Percentiles rank a stretch among this genome's conserved stretches.
Evolutionary conservation across 225 moss, liverwort and hornwort species (phyloP).

Genomic region (Sphagnum contortum): DNA sequence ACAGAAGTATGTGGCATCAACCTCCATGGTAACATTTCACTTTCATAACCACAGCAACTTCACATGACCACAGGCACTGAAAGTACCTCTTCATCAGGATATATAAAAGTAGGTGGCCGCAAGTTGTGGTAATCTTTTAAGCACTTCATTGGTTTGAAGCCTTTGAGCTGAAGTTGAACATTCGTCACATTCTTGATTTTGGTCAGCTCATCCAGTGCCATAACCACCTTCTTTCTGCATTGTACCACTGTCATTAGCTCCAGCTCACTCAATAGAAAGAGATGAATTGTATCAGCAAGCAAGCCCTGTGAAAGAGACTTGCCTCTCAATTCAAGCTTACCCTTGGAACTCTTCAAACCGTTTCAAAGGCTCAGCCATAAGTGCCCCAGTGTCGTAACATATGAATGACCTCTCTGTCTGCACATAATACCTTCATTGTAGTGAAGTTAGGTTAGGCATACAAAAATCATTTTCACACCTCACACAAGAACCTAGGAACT

Average conservation of each 20-base stretch:
- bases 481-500: too few relatives aligned
- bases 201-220: constrained; percentile 63
- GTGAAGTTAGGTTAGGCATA: too few relatives aligned
- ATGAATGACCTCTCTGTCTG: constrained; percentile 80
- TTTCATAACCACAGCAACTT: too few relatives aligned
- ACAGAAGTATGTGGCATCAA: too few relatives aligned
- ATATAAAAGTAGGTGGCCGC: constrained; percentile 87
- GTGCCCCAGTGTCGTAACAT: constrained; percentile 72
- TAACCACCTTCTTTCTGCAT: constrained; percentile 72
- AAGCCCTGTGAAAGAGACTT: neutral
- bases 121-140: constrained; percentile 82
- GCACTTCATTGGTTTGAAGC: constrained; percentile 69
- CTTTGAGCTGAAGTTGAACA: constrained; percentile 78
- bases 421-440: constrained; percentile 4
- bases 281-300: neutral
- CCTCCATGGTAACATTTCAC: too few relatives aligned
- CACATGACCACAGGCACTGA: neutral
- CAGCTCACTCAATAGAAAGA: neutral
- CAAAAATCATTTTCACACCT: too few relatives aligned
- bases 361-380: constrained; percentile 71
- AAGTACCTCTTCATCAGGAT: constrained; percentile 91
- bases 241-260: neutral
- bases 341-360: constrained; percentile 81
- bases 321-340: constrained; percentile 17
- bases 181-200: constrained; percentile 67